phyloP scores from a whole-genome alignment of 2,329 filamentous ascomycete genomes.

The Pseudopithomyces maydicus region DNA sequence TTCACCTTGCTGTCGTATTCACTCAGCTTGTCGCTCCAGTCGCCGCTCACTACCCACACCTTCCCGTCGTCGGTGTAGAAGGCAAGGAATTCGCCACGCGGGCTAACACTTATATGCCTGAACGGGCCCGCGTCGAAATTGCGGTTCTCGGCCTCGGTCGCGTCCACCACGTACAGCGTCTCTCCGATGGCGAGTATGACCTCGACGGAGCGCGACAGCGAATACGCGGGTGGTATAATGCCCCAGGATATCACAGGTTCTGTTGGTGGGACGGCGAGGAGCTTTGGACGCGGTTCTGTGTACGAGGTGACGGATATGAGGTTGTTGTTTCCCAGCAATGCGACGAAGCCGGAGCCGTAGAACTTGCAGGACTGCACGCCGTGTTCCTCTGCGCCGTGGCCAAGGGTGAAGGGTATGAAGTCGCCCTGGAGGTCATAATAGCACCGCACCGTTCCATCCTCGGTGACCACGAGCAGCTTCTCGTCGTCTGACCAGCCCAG shows the following conservation, averaged over 20 bases:
- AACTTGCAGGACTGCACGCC: slow-evolving; percentile 90
- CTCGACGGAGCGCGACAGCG: slow-evolving; percentile 90
- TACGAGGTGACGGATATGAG: slow-evolving; percentile 88
- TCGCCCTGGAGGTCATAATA: slow-evolving; percentile 92
- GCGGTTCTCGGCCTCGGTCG: slow-evolving; percentile 87
- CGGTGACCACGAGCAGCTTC: slow-evolving; percentile 82
- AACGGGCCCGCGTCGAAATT: slow-evolving; percentile 92
- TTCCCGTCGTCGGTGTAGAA: slow-evolving; percentile 83
- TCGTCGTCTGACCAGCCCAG: slow-evolving; percentile 98
- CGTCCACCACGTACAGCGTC: slow-evolving; percentile 86
- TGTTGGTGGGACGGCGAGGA: slow-evolving; percentile 76
- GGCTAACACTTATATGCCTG: slow-evolving; percentile 85
- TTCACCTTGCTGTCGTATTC: slow-evolving; percentile 89
- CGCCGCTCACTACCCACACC: slow-evolving; percentile 90
- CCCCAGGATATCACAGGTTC: slow-evolving; percentile 87
- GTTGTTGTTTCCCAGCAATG: slow-evolving; percentile 84
- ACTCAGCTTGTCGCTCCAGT: slow-evolving; percentile 90
- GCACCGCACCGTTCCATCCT: slow-evolving; percentile 88
- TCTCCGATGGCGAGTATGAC: slow-evolving; percentile 83
- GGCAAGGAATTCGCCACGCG: slow-evolving; percentile 85
- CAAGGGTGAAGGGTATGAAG: slow-evolving; percentile 91
- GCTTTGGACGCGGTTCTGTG: slow-evolving; percentile 84
- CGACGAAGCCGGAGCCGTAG: slow-evolving; percentile 91
- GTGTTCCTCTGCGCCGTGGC: slow-evolving; percentile 83
- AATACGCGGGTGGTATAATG: slow-evolving; percentile 84